Evolutionary conservation across 2,329 filamentous ascomycete species (phyloP).

Genomic region (Teratosphaeria viscida): DNA sequence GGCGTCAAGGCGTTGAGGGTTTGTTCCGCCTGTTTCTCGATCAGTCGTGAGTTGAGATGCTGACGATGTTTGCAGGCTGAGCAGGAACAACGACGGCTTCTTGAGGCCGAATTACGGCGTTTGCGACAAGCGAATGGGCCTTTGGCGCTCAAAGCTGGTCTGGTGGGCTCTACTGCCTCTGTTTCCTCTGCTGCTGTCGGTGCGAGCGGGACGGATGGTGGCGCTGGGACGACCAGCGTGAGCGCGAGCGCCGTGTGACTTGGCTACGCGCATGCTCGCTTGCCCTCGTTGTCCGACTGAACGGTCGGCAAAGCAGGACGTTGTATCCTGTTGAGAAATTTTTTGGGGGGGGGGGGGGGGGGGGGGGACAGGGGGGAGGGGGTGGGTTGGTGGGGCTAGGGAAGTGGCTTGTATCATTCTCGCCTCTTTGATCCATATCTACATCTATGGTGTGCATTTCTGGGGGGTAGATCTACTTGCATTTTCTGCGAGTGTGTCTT

Average conservation of each 20-base stretch:
- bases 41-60: constrained; percentile 5
- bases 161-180: not conserved
- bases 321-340: not conserved
- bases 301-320: not conserved
- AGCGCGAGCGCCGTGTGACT: not conserved
- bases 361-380: no score
- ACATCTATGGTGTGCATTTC: no score
- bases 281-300: not conserved
- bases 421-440: no score
- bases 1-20: constrained; percentile 55
- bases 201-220: not conserved
- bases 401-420: no score
- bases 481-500: no score
- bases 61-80: constrained; percentile 44
- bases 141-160: constrained; percentile 1
- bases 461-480: no score
- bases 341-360: no score
- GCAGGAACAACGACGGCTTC: constrained; percentile 57
- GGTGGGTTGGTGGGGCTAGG: not conserved
- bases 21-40: constrained; percentile 20
- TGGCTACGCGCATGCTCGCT: not conserved
- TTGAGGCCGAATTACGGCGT: constrained; percentile 53
- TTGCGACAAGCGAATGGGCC: constrained; percentile 28
- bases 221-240: not conserved
- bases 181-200: not conserved